Evolutionary conservation across 306 rosid genomes (phyloP).

Genomic region (Medicago lupulina): DNA sequence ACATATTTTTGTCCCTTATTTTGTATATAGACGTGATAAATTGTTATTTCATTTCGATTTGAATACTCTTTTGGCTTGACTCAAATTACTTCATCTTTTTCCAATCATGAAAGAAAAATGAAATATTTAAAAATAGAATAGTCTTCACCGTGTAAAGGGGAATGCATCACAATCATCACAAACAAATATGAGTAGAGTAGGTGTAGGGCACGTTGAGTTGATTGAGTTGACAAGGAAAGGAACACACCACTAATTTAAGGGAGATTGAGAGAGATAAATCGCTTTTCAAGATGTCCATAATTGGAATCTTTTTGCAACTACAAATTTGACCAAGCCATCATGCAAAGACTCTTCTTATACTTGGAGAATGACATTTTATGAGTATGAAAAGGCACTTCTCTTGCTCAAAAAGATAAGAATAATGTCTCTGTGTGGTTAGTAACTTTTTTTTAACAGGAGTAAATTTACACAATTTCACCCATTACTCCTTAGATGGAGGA

Average conservation of each 20-base stretch:
- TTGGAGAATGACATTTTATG: constrained; percentile 19
- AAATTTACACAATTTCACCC: no score
- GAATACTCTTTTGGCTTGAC: constrained; percentile 7
- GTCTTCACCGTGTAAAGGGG: constrained; percentile 30
- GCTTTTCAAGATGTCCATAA: constrained; percentile 24
- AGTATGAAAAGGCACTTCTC: not conserved
- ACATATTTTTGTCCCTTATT: not conserved
- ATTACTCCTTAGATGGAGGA: no score
- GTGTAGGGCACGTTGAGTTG: constrained; percentile 24
- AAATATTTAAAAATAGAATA: not conserved
- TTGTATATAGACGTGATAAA: not conserved
- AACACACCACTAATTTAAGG: not conserved
- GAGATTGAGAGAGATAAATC: constrained; percentile 23
- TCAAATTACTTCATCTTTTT: not conserved
- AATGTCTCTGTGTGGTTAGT: no score
- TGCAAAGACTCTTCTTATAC: constrained; percentile 26
- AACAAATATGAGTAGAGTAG: constrained; percentile 8
- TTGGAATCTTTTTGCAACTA: constrained; percentile 35
- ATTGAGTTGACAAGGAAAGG: not conserved
- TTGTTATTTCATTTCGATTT: not conserved
- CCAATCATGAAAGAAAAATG: not conserved
- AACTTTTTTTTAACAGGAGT: no score
- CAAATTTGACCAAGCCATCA: constrained; percentile 39
- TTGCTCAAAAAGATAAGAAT: no score
- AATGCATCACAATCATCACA: not conserved